phyloP scores from a whole-genome alignment of 2,329 filamentous ascomycete species.

The Fusarium proliferatum region DNA sequence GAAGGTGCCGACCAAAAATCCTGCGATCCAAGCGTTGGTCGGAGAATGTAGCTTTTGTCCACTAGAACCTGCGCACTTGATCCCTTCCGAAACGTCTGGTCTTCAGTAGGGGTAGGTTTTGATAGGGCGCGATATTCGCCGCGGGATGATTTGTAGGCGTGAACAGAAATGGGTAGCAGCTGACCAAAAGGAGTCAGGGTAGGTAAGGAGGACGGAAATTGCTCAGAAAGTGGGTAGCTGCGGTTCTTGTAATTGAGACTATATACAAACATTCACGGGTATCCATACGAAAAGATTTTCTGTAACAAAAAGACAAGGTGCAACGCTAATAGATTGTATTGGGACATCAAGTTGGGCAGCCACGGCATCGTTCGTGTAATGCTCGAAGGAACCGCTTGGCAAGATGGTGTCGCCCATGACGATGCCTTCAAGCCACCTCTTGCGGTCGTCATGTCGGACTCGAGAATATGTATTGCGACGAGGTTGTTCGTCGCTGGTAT shows the following conservation, averaged over 20 bases:
- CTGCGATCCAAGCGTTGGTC: background rate
- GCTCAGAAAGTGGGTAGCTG: no score
- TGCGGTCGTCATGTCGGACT: background rate
- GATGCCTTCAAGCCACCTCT: background rate
- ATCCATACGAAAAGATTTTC: background rate
- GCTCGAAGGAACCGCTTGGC: no score
- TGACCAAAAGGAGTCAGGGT: background rate
- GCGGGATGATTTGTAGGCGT: background rate
- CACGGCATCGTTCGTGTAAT: background rate
- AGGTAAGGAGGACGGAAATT: background rate
- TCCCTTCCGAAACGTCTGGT: background rate
- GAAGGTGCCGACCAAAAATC: background rate
- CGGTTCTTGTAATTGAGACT: background rate
- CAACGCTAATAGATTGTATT: background rate
- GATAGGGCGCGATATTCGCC: background rate
- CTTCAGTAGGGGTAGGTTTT: background rate
- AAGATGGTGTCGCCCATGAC: background rate
- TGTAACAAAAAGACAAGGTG: background rate
- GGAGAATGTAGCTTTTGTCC: no score
- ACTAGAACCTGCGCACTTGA: background rate
- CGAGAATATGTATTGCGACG: rapidly evolving
- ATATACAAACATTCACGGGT: background rate
- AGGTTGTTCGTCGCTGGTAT: background rate
- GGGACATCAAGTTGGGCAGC: no score
- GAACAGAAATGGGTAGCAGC: background rate